phyloP scores from a whole-genome alignment of 164 flowering plant genomes.

The Pachysandra terminalis region DNA sequence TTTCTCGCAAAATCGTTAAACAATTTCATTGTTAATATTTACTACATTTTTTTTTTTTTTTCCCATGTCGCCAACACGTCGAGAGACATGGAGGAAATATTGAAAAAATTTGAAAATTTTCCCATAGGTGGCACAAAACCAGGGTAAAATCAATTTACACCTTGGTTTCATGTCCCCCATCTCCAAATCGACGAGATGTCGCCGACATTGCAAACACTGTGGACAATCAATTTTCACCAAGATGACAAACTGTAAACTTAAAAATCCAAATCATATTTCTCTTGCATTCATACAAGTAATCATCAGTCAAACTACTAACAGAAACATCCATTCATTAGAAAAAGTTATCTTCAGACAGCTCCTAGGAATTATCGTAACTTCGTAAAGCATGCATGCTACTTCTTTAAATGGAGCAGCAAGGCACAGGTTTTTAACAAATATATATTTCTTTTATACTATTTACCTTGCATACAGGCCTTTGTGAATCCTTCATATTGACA shows the following conservation, averaged over 20 bases:
- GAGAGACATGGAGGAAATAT: too few relatives aligned
- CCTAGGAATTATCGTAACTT: not conserved
- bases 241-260: not conserved
- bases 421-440: not conserved
- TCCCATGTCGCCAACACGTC: too few relatives aligned
- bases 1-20: too few relatives aligned
- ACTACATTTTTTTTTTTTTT: too few relatives aligned
- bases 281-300: not conserved
- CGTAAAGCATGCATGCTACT: not conserved
- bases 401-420: not conserved
- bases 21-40: too few relatives aligned
- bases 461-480: slow-evolving; percentile 91
- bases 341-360: not conserved
- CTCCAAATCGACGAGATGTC: too few relatives aligned
- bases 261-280: not conserved
- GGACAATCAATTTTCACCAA: not conserved
- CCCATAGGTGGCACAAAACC: too few relatives aligned
- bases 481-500: slow-evolving; percentile 79
- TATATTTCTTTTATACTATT: slow-evolving; percentile 4
- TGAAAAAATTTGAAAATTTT: too few relatives aligned
- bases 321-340: not conserved
- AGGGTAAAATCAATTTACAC: too few relatives aligned
- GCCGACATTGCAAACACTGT: too few relatives aligned
- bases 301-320: not conserved
- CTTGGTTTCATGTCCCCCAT: too few relatives aligned